Evolutionary conservation across 2,329 filamentous ascomycete species (phyloP).

Genomic region (Emergomyces pasteurianus): DNA sequence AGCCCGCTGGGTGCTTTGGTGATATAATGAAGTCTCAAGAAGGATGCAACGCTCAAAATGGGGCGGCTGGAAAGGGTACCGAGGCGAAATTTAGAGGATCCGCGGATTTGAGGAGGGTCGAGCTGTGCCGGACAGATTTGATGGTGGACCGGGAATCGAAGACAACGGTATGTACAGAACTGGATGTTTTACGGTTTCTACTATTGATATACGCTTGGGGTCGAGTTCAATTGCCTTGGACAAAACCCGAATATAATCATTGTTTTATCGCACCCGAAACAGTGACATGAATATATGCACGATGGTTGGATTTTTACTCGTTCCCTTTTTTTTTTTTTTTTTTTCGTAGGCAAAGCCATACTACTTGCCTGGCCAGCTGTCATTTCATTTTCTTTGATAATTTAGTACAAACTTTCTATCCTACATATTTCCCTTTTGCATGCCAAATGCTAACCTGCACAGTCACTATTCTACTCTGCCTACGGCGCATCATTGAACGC

Average conservation of each 20-base stretch:
- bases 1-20: not conserved
- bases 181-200: not conserved
- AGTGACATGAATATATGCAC: not conserved
- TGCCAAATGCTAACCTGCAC: conserved; percentile 2
- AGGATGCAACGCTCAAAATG: not conserved
- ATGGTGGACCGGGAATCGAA: not conserved
- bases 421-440: not conserved
- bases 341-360: not conserved
- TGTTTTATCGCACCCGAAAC: not conserved
- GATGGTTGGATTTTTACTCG: not conserved
- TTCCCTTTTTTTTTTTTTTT: not conserved
- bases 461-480: conserved; percentile 3
- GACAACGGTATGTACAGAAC: not conserved
- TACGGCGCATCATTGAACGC: conserved; percentile 6
- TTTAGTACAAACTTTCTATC: not conserved
- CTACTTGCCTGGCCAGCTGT: not conserved
- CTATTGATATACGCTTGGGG: not conserved
- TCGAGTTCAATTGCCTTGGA: not conserved
- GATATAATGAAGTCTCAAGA: not conserved
- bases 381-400: not conserved
- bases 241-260: not conserved
- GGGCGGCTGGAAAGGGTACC: not conserved
- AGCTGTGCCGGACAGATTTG: not conserved
- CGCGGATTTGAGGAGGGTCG: not conserved
- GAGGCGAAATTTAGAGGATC: not conserved